Conservation (phyloP, 257 asterid species). For the Prunella vulgaris region DNA sequence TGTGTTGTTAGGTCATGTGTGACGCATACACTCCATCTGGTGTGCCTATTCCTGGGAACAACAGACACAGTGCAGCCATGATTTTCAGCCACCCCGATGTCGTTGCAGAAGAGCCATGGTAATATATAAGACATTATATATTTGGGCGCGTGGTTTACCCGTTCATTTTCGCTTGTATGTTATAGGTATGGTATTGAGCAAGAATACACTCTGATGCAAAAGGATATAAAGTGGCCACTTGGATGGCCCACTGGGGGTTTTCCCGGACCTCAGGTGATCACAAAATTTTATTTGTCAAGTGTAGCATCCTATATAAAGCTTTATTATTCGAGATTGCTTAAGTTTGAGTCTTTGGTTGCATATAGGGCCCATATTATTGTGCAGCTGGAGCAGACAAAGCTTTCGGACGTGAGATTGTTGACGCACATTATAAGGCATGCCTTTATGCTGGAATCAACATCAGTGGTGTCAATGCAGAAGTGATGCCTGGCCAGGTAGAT, state of each 20-base stretch:
- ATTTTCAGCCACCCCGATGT: conserved; percentile 73
- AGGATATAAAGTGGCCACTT: conserved; percentile 74
- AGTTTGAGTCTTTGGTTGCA: background rate
- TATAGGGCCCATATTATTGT: conserved; percentile 80
- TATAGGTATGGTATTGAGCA: conserved; percentile 90
- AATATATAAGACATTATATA: background rate
- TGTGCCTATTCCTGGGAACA: conserved; percentile 81
- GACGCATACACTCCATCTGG: conserved; percentile 89
- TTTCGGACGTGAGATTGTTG: conserved; percentile 75
- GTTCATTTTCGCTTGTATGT: background rate
- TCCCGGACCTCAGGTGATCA: conserved; percentile 88
- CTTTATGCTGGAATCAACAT: conserved; percentile 77
- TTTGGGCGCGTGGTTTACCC: background rate
- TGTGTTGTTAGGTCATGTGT: conserved; percentile 55
- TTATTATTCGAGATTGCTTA: background rate
- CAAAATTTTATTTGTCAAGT: background rate
- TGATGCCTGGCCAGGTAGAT: conserved; percentile 84
- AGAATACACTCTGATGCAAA: conserved; percentile 83
- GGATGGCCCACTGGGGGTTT: conserved; percentile 96
- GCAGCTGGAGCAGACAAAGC: conserved; percentile 81
- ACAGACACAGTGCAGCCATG: conserved; percentile 64
- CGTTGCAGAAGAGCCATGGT: conserved; percentile 73
- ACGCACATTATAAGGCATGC: conserved; percentile 79
- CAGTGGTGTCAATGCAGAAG: conserved; percentile 81
- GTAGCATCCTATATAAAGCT: background rate